Conservation (phyloP, 441 rosid genomes). For the Erodium moschatum region DNA sequence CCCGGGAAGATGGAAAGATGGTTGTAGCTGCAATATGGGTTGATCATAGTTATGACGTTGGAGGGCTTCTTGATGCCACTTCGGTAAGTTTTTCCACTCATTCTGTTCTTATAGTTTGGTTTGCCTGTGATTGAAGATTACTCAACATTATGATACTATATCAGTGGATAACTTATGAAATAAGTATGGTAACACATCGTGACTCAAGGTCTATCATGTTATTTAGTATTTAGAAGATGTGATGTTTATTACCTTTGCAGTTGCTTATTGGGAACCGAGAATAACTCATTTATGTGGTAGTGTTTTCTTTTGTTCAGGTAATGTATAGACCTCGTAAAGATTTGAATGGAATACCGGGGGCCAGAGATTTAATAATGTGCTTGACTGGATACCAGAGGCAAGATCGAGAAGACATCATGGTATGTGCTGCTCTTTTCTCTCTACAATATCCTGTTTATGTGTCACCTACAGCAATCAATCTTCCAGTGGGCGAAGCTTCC, state of each 20-base stretch:
- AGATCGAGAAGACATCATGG: slow-evolving; percentile 93
- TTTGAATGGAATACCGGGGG: slow-evolving; percentile 79
- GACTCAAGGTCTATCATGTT: background rate
- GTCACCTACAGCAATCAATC: background rate
- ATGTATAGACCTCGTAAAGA: slow-evolving; percentile 67
- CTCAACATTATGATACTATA: background rate
- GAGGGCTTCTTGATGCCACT: slow-evolving; percentile 53
- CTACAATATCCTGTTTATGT: background rate
- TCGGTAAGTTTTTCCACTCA: slow-evolving; percentile 41
- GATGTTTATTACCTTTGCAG: background rate
- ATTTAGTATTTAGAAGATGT: background rate
- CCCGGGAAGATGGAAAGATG: slow-evolving; percentile 59
- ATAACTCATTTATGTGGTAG: background rate
- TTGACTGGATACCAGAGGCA: slow-evolving; percentile 88
- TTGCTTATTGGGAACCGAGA: background rate
- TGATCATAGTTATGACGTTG: slow-evolving; percentile 65
- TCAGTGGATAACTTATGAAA: background rate
- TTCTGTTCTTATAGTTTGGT: background rate
- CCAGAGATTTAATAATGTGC: slow-evolving; percentile 48
- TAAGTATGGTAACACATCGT: background rate
- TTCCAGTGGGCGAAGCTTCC: background rate
- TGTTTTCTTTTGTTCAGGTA: slow-evolving; percentile 30
- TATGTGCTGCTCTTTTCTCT: slow-evolving; percentile 19
- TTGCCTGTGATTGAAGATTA: background rate
- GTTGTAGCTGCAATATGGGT: slow-evolving; percentile 74